Conservation (phyloP, 2,329 filamentous ascomycete genomes). For the Fusarium austroafricanum region DNA sequence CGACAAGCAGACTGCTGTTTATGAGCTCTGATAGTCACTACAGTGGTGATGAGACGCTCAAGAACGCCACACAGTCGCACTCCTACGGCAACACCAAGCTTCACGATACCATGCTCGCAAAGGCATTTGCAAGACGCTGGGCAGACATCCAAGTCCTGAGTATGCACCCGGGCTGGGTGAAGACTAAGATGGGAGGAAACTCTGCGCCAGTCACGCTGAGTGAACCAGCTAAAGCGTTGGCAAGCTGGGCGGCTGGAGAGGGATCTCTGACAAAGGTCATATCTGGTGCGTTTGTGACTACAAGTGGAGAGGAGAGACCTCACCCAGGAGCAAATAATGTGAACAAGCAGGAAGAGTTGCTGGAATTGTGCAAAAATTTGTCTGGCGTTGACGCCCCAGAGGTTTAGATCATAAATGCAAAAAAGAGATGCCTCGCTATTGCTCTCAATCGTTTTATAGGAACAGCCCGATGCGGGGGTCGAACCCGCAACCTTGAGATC, state of each 20-base stretch:
- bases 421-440: slow-evolving; percentile 19
- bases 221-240: slow-evolving; percentile 23
- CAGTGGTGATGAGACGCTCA: slow-evolving; percentile 28
- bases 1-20: slow-evolving; percentile 16
- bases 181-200: slow-evolving; percentile 37
- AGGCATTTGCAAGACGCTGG: slow-evolving; percentile 33
- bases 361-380: slow-evolving; percentile 17
- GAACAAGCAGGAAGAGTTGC: slow-evolving; percentile 32
- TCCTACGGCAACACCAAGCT: slow-evolving; percentile 38
- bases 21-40: slow-evolving; percentile 40
- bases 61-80: slow-evolving; percentile 26
- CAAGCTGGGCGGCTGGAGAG: slow-evolving; percentile 28
- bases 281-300: slow-evolving; percentile 30
- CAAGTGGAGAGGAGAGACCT: slow-evolving; percentile 11
- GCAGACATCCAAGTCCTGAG: slow-evolving; percentile 30
- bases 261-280: slow-evolving; percentile 11
- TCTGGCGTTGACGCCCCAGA: slow-evolving; percentile 11
- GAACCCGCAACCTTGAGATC: slow-evolving; percentile 69
- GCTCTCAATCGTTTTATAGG: slow-evolving; percentile 34
- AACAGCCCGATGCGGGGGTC: slow-evolving; percentile 57
- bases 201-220: slow-evolving; percentile 19
- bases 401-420: neutral
- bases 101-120: slow-evolving; percentile 38
- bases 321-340: slow-evolving; percentile 28
- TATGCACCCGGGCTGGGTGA: slow-evolving; percentile 40